Base-by-base conservation (phyloP, 139 green algal genomes). In the Chlamydomonas incerta region DNA sequence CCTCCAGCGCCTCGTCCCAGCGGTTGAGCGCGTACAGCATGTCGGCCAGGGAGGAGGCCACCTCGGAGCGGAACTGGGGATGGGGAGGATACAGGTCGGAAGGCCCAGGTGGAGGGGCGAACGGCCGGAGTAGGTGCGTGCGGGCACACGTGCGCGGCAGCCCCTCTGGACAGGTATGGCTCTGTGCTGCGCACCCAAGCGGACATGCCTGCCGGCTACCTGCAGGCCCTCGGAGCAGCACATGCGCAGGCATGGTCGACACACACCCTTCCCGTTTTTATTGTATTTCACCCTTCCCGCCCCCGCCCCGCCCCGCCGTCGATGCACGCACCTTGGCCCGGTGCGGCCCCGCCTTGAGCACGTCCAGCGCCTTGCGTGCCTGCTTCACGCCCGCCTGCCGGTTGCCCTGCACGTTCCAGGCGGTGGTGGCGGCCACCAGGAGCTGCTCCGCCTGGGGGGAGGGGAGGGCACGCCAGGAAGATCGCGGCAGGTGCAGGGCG, bases 401-500 rank as follows among this genome's bases (percentile, higher is more conserved):
- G 65, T 74, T 75, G 66, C 65, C 77, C 37, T 72, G 60, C 31
- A 55, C 65, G 63, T 84, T 84, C 77, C 77, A 84, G 21, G 47
- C 47, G 0, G 63, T 62, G 35, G 77, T 84, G 31, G 65, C 65
- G 18, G n/a, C 65, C 77, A 75, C 46, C 65, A 84, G 63, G 46
- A 75, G 47, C 65, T 34, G 24, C 77, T 84, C 77, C 3, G 77
- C 77, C 77, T 84, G 77, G 24, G 47, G 10, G 65, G 14, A 35
- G 52, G 20, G 68, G 18, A 13, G 70, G n/a, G n/a, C n/a, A n/a
- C n/a, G n/a, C n/a, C n/a, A n/a, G n/a, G n/a, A n/a, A n/a, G n/a
- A n/a, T n/a, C n/a, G n/a, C n/a, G n/a, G n/a, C n/a, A n/a, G n/a
- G n/a, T n/a, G n/a, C n/a, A n/a, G n/a, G n/a, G n/a, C n/a, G n/a